Base-by-base conservation (phyloP, 2,329 filamentous ascomycete species). In the Capronia americana region DNA sequence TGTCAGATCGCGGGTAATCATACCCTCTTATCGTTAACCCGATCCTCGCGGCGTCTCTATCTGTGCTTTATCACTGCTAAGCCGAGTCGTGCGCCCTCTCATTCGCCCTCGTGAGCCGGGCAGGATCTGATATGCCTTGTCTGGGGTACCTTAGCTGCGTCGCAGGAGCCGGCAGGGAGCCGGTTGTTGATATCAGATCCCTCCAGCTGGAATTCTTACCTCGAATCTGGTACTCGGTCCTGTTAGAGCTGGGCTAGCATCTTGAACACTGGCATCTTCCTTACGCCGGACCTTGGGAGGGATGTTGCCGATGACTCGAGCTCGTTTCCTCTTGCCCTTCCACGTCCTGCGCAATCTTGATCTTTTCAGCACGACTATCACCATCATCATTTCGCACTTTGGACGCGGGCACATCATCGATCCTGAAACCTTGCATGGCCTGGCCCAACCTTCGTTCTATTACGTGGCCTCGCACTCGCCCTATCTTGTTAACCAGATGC, bases 1-100 rank as follows among this genome's bases (percentile, higher is more conserved):
- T 34, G 24, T 51, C 41, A 30, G 26, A 17, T 30, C 44, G 7
- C 23, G 53, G 62, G 14, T 20, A 54, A 64, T 64, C 46, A 60
- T 55, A 64, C 62, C 62, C 56, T 64, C n/a, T 46, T 54, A 64
- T 64, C 55, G 26, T 60, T 44, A 44, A 44, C 38, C 17, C 5
- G 11, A 44, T n/a, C 2, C 14, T 1, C 14, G 5, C 38, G 4
- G 14, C 38, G 17, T 44, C 17, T n/a, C 38, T 44, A 44, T 44
- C 38, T 7, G 38, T n/a, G 38, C 38, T 44, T 44, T 44, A 24
- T 53, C 53, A 55, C 8, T 30, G 53, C 28, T 32, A 20, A 55
- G 53, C 28, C 10, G 28, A 20, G 24, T 30, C 53, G 24, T 12
- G 26, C 3, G 20, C 26, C 28, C 17, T 34, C 7, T 55, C 12